phyloP scores from a whole-genome alignment of 2,329 filamentous ascomycete genomes.

The Cytospora mali region DNA sequence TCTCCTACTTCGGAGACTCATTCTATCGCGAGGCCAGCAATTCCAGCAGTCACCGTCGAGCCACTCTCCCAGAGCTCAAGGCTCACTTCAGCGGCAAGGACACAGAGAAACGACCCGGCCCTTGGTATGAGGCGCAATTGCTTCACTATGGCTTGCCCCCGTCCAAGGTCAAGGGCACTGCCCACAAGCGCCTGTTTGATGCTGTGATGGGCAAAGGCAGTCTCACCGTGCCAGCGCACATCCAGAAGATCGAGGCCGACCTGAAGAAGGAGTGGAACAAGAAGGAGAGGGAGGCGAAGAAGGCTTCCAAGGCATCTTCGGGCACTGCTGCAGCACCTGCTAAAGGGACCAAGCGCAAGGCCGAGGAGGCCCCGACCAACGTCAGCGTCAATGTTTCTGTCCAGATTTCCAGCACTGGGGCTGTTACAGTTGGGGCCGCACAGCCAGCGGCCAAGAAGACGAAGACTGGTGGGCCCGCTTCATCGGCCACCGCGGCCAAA shows the following conservation, averaged over 20 bases:
- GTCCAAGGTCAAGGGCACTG: constrained; percentile 60
- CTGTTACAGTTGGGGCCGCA: constrained; percentile 22
- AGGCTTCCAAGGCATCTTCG: constrained; percentile 33
- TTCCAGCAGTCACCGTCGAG: constrained; percentile 49
- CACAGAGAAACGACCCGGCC: constrained; percentile 53
- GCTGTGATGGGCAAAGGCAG: constrained; percentile 50
- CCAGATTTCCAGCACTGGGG: constrained; percentile 30
- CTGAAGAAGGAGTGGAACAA: constrained; percentile 61
- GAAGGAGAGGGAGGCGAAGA: constrained; percentile 53
- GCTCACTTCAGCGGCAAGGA: constrained; percentile 46
- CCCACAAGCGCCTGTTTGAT: constrained; percentile 61
- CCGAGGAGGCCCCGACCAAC: constrained; percentile 32
- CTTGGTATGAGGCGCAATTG: constrained; percentile 66
- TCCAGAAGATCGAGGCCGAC: constrained; percentile 53
- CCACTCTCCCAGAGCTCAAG: constrained; percentile 47
- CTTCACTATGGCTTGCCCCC: constrained; percentile 62
- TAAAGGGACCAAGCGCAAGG: constrained; percentile 37
- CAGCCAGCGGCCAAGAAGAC: constrained; percentile 33
- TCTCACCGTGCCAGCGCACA: constrained; percentile 51
- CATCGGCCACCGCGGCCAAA: constrained; percentile 9
- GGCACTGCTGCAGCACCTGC: constrained; percentile 9
- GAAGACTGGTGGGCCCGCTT: constrained; percentile 29
- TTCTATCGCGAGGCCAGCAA: constrained; percentile 49
- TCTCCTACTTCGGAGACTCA: constrained; percentile 46
- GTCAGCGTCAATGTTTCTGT: constrained; percentile 36